Percentiles rank a stretch among this genome's conserved stretches.
Evolutionary conservation across 768 basidiomycete species (phyloP).

Genomic region (Phaeotremella fagi): DNA sequence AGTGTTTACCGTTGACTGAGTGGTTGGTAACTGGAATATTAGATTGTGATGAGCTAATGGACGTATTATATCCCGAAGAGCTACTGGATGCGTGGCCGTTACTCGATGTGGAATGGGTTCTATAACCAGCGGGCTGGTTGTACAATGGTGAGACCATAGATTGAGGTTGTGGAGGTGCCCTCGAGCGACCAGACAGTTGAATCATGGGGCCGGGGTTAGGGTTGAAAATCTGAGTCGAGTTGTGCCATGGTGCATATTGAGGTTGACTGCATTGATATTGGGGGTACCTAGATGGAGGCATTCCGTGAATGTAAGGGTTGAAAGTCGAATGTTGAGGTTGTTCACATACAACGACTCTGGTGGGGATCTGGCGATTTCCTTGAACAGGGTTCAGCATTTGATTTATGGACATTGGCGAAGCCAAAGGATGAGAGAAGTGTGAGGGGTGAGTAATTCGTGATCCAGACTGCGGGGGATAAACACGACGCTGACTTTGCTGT

Average conservation of each 20-base stretch:
- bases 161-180: conserved; percentile 2
- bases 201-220: too few relatives aligned
- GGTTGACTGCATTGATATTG: too few relatives aligned
- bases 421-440: too few relatives aligned
- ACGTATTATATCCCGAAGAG: too few relatives aligned
- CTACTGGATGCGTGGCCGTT: too few relatives aligned
- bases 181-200: conserved; percentile 4
- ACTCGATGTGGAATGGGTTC: too few relatives aligned
- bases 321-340: background rate
- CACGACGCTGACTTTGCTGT: background rate
- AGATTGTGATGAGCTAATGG: too few relatives aligned
- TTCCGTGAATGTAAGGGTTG: background rate
- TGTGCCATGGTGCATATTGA: too few relatives aligned
- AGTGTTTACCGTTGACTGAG: background rate
- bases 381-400: conserved; percentile 14
- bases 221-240: too few relatives aligned
- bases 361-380: conserved; percentile 5
- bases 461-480: conserved; percentile 2
- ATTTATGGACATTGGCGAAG: conserved; percentile 4
- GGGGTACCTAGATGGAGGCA: too few relatives aligned
- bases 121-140: background rate
- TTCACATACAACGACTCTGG: conserved; percentile 5
- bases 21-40: background rate
- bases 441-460: background rate
- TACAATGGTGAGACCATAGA: background rate